phyloP scores from a whole-genome alignment of 495 filamentous ascomycete species.

The Penicillium chermesinum region DNA sequence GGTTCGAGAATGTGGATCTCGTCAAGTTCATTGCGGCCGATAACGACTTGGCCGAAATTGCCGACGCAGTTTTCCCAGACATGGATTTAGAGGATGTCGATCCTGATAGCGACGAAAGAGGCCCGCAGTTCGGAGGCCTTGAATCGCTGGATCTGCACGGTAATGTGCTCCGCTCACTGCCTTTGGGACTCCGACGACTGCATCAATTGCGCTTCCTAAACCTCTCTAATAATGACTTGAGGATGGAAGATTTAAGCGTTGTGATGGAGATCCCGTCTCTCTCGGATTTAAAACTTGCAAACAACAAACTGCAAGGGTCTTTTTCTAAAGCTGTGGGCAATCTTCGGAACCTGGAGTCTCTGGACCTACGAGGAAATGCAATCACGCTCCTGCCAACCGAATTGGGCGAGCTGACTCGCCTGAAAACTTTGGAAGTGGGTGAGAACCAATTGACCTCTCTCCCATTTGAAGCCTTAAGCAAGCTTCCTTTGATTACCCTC shows the following conservation, averaged over 20 bases:
- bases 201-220: constrained; percentile 73
- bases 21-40: constrained; percentile 83
- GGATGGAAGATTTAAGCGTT: constrained; percentile 62
- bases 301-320: constrained; percentile 66
- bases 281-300: constrained; percentile 73
- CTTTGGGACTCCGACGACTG: constrained; percentile 69
- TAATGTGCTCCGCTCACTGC: constrained; percentile 67
- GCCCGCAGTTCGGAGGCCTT: constrained; percentile 76
- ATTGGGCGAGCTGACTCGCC: constrained; percentile 56
- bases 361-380: constrained; percentile 78
- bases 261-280: constrained; percentile 65
- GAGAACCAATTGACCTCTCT: constrained; percentile 67
- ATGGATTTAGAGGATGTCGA: constrained; percentile 50
- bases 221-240: constrained; percentile 76
- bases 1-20: constrained; percentile 95
- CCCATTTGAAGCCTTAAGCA: constrained; percentile 61
- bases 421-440: constrained; percentile 71
- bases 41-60: constrained; percentile 75
- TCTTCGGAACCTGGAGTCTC: constrained; percentile 63
- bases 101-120: constrained; percentile 57
- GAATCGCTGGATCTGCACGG: constrained; percentile 82
- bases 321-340: constrained; percentile 53
- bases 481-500: constrained; percentile 68
- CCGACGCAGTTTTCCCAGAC: constrained; percentile 73
- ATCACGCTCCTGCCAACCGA: constrained; percentile 68